Base-by-base conservation (phyloP, 768 basidiomycete genomes). In the Heimioporus sp. region DNA sequence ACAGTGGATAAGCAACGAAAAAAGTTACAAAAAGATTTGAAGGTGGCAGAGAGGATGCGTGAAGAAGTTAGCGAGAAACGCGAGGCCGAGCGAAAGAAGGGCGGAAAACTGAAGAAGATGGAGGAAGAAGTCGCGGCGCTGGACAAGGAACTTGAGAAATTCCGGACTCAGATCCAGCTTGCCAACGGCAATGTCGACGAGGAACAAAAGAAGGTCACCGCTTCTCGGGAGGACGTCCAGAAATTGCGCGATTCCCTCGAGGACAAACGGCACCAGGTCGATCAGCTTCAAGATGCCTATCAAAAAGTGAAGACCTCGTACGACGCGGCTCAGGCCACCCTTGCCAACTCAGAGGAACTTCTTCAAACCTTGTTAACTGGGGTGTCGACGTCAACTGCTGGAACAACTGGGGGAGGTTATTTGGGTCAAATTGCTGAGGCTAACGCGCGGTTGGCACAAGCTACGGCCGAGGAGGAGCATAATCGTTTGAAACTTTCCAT, bases 361-460 rank as follows among this genome's bases (percentile, higher is more conserved):
- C 78, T 98, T 0, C 96, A 98, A 68, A 92, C 92, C 0, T 83
- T 98, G 17, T 77, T 96, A 43, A 98, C 96, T 0, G 97, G 97
- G 40, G 82, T 98, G 10, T 85, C 93, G 2, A 87, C 89, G 5
- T 78, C 74, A 37, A 78, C 79, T 46, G 70, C 76, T 28, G 83
- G 81, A 52, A 84, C 83, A 37, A 80, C 83, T 16, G 86, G 89
- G 10, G 92, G 94, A 3, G 97, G 97, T 0, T 98, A 98, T 69
- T 87, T 98, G 84, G 97, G 94, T 17, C 95, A 98, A 67, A 81
- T 99, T 38, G 90, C 94, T 1, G 85, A 91, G 13, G 90, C 94
- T 0, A 84, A 85, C 59, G 81, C 81, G 2, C 82, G 83, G 3
- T 71, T 87, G 0, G 84, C 92, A 0, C 87, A 90, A 48, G 87